Base-by-base conservation (phyloP, 768 basidiomycete genomes). In the Amanita polypyramis region DNA sequence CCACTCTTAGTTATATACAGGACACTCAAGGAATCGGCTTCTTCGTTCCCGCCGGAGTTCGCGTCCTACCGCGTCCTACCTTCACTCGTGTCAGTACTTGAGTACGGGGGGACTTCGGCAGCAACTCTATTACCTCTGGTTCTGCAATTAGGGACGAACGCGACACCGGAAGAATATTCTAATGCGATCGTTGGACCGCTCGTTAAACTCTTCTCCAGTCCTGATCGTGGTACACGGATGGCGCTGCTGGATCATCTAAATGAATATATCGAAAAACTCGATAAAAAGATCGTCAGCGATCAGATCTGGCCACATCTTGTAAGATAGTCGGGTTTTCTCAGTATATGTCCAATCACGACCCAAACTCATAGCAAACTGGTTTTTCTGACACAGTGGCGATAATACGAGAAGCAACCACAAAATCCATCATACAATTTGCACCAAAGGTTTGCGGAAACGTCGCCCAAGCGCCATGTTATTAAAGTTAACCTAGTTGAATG, bases 241-340 rank as follows among this genome's bases (percentile, higher is more conserved):
- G 94, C 92, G 4, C 66, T 99, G 40, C 73, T 98, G 12, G 93
- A 98, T 45, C 81, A 82, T 47, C 66, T 99, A 30, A 69, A 78
- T 2, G 83, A 89, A 47, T 97, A 90, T 58, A 81, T 76, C 6
- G 92, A 92, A 33, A 90, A 83, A 60, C 64, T 99, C 46, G 92
- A 96, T 59, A 82, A 85, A 60, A 86, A 82, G 64, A 77, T 72
- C 0, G 89, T 97, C 0, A 76, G 75, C 43, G 89, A 95, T 36
- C 89, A 88, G 57, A 76, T 99, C 14, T 99, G 93, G 77, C 94
- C 96, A 1, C 79, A 93, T 67, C 67, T 99, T 35, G 92, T 96
- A 57, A 54, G 83, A 64, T 5, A 21, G 8, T 23, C 29, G 44
- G 27, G 25, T 12, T 11, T 34, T 46, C 38, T 43, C 27, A 32